Base-by-base conservation (phyloP, 1,284 basidiomycete genomes). In the Cutaneotrichosporon daszewskae region DNA sequence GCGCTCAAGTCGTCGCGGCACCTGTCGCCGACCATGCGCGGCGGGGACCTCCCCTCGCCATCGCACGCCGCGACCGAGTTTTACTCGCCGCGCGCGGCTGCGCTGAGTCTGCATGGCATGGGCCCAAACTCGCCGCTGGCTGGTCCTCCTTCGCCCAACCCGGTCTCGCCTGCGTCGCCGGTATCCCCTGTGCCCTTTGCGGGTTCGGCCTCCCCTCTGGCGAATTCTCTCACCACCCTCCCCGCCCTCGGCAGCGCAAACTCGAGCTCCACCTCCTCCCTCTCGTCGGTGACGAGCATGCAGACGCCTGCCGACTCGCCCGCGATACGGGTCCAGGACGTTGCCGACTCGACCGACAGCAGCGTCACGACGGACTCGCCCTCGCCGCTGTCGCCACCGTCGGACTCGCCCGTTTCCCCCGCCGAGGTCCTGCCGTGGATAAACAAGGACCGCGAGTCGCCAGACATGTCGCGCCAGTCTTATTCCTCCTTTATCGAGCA, bases 1-100 rank as follows among this genome's bases (percentile, higher is more conserved):
- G 72, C 74, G 9, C 64, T 77, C 44, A 74, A 75, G 55, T 65
- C 55, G 16, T 37, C 62, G 58, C 40, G 59, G 34, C 50, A 55
- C n/a, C 26, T 38, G 2, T 68, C 64, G 24, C 40, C 48, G 12
- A 27, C 43, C 10, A 18, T 31, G 10, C 37, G 37, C 19, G 24
- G 18, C 13, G 31, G 45, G 23, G 32, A 40, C 14, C 37, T 44
- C 13, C 47, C 47, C 18, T 42, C 47, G 14, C 16, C 28, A 6
- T 48, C 55, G 29, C 55, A 58, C 25, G 56, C 60, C 3, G 55
- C 60, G 8, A 54, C 56, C 19, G 65, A 64, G 20, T 68, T 66
- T 38, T 68, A 68, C 51, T 67, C 68, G 24, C 68, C 66, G 11
- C 52, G 55, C 20, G 48, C 47, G 14, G 49, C 44, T 27, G 48